Evolutionary conservation across 2,329 filamentous ascomycete genomes (phyloP), one percentile per base, ranked within the genome.

Genomic region (Passalora sequoiae): DNA sequence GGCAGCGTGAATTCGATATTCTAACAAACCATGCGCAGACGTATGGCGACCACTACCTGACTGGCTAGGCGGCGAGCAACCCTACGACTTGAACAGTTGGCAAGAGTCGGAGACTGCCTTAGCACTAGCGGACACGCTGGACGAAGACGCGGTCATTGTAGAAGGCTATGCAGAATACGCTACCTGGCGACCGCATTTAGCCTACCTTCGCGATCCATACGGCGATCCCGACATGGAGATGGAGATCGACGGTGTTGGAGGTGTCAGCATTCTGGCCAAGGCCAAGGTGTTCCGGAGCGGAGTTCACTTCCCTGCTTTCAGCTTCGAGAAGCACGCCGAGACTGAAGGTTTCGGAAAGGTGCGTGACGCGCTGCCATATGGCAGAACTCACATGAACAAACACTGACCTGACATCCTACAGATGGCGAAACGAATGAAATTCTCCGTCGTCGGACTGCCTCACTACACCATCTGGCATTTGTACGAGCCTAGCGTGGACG

Each of bases 381-480:
- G 6, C 20, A 25, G 22, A 15, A 33, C 35, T n/a, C 20, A 15
- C 8, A 17, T 29, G 20, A 9, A 19, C 33, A 33, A 12, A 35
- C 25, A 50, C n/a, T n/a, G n/a, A n/a, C n/a, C 58, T 69, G 43
- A 68, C 50, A 29, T 13, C n/a, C 12, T 35, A 5, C 47, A 95
- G 89, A 98, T 98, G 92, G 87, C 92, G 12, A 92, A 88, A 66
- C 83, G 87, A 47, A 97, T 98, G 92, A 77, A 85, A 47, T 97
- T 87, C 62, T 95, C 89, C 0, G 92, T 98, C 13, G 85, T 98
- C 46, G 92, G 92, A 22, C 75, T 98, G 35, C 92, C 92, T 5
- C 92, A 98, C 64, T 98, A 98, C 67, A 95, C 89, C 1, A 96
- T 98, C 54, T 98, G 92, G 92, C 92, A 98, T 81, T 75, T 98